Conservation (phyloP, 495 filamentous ascomycete genomes). For the Hyaloscypha finlandica region DNA sequence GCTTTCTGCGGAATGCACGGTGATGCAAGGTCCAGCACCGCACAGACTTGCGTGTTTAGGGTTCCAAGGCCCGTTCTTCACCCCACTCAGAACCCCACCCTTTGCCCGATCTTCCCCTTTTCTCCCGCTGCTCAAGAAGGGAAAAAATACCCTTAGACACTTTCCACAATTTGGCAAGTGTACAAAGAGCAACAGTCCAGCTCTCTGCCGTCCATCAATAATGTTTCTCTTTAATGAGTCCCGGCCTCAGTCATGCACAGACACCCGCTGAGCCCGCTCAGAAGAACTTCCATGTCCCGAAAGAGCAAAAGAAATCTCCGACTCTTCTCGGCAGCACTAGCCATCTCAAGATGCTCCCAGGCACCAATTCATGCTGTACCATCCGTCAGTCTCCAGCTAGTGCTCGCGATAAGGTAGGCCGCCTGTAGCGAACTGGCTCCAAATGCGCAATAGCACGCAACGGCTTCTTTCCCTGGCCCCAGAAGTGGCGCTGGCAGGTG, state of each 20-base stretch:
- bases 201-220: not conserved
- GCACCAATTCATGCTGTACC: not conserved
- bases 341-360: not conserved
- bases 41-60: not conserved
- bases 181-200: not conserved
- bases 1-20: not conserved
- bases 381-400: not conserved
- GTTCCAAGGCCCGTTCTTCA: not conserved
- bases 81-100: constrained; percentile 3
- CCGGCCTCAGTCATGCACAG: not conserved
- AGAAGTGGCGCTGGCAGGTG: not conserved
- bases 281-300: not conserved
- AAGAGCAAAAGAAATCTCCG: not conserved
- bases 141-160: not conserved
- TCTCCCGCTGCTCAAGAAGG: not conserved
- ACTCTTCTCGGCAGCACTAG: not conserved
- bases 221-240: not conserved
- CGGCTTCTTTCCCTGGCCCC: too few relatives aligned
- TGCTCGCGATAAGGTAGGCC: not conserved
- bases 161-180: not conserved
- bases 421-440: too few relatives aligned
- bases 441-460: not conserved
- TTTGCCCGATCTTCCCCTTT: too few relatives aligned
- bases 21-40: constrained; percentile 3
- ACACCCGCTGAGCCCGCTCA: not conserved